These are phyloP conservation scores for Zanthoxylum bungeanum DNA, from an alignment of 345 rosid genomes.

Conservation along the genomic window DNA sequence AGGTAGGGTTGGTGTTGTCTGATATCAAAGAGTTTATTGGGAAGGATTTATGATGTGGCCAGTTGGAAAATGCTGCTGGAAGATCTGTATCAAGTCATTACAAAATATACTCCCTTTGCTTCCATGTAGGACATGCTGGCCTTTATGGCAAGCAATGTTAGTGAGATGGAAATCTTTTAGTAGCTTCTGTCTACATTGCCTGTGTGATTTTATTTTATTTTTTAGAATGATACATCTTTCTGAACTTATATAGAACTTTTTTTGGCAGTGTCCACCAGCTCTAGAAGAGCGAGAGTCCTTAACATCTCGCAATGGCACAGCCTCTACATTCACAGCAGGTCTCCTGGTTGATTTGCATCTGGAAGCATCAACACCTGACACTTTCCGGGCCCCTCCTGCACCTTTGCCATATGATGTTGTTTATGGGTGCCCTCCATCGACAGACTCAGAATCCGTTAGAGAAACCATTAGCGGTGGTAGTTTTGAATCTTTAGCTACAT, in stretches of 20 bases:
- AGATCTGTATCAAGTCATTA: background rate
- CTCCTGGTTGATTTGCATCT: conserved; percentile 56
- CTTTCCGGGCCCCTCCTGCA: conserved; percentile 64
- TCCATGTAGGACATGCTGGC: background rate
- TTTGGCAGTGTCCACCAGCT: conserved; percentile 57
- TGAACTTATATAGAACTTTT: conserved; percentile 15
- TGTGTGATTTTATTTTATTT: background rate
- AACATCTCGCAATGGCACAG: conserved; percentile 39
- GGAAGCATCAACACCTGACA: conserved; percentile 61
- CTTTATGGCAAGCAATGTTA: background rate
- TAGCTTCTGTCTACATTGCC: background rate
- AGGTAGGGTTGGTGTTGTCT: background rate
- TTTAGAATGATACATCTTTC: conserved; percentile 4
- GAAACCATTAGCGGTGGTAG: conserved; percentile 40
- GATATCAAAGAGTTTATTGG: background rate
- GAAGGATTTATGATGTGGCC: background rate
- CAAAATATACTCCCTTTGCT: background rate
- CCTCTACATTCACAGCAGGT: conserved; percentile 47
- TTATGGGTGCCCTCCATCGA: conserved; percentile 37
- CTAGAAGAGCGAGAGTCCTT: conserved; percentile 46
- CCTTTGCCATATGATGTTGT: conserved; percentile 75
- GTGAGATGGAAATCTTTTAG: conserved; percentile 5
- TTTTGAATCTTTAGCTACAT: conserved; percentile 35
- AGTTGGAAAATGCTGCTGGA: background rate
- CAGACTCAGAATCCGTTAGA: conserved; percentile 30